phyloP scores from a whole-genome alignment of 192 early-diverging fungal species.

The Coemansia sp. region DNA sequence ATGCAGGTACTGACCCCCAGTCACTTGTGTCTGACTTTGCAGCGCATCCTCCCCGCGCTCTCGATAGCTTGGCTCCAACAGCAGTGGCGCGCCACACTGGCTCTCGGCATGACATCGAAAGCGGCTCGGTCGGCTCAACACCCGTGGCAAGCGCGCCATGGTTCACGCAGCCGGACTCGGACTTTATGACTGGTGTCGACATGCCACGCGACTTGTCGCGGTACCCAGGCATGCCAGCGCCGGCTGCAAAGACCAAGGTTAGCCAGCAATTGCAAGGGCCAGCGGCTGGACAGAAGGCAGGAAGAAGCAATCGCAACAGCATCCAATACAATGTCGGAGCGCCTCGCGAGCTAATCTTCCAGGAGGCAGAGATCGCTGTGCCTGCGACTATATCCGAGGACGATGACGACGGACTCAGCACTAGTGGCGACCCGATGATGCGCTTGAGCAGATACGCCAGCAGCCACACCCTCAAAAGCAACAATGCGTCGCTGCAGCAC shows the following conservation, averaged over 20 bases:
- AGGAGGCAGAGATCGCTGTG: constrained; percentile 40
- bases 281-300: constrained; percentile 3
- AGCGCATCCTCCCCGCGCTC: not conserved
- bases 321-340: constrained; percentile 52
- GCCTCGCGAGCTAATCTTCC: constrained; percentile 47
- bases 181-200: constrained; percentile 13
- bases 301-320: constrained; percentile 51
- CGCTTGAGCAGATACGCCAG: constrained; percentile 32
- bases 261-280: constrained; percentile 8
- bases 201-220: constrained; percentile 31
- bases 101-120: constrained; percentile 12
- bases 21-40: constrained; percentile 4
- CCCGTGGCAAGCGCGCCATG: constrained; percentile 14
- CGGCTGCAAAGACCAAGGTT: constrained; percentile 11
- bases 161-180: constrained; percentile 20
- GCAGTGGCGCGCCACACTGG: constrained; percentile 6
- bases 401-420: constrained; percentile 32
- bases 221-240: constrained; percentile 27
- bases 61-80: not conserved
- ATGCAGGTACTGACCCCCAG: not conserved
- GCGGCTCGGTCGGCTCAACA: not conserved
- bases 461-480: constrained; percentile 14
- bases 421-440: constrained; percentile 30
- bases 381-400: constrained; percentile 34
- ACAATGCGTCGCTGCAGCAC: not conserved